Conservation (phyloP, 371 early-diverging fungal species). For the Apophysomyces sp. region DNA sequence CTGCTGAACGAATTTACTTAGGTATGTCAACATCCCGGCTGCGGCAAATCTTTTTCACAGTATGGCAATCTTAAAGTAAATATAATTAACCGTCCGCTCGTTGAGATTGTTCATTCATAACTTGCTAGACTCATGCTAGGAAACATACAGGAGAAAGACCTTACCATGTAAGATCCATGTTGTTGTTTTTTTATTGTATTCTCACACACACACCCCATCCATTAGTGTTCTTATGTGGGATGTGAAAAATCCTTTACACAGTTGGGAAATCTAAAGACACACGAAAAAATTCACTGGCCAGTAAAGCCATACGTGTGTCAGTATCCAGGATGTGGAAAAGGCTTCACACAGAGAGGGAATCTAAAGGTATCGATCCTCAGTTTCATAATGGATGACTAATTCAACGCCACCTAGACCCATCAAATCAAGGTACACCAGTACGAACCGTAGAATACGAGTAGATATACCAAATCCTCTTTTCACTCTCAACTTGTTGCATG, state of each 20-base stretch:
- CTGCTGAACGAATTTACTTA: not conserved
- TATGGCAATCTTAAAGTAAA: constrained; percentile 5
- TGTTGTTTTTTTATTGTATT: not conserved
- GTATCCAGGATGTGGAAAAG: not conserved
- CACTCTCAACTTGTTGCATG: not conserved
- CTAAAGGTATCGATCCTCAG: not conserved
- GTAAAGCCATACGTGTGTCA: constrained; percentile 4
- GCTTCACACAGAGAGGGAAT: constrained; percentile 4
- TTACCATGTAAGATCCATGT: not conserved
- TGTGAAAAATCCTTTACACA: constrained; percentile 7
- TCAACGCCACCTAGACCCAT: not conserved
- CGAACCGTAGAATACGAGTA: not conserved
- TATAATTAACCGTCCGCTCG: not conserved
- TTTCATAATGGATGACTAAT: not conserved
- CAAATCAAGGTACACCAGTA: constrained; percentile 6
- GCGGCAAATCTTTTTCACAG: constrained; percentile 3
- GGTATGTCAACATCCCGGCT: constrained; percentile 3
- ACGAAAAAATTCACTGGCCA: constrained; percentile 6
- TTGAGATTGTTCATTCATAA: not conserved
- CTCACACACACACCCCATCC: not conserved
- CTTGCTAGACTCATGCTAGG: not conserved
- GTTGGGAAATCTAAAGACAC: constrained; percentile 5
- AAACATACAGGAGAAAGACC: constrained; percentile 7
- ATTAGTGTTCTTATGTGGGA: constrained; percentile 4
- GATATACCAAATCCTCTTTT: not conserved